Conservation (phyloP, 2,329 filamentous ascomycete genomes). For the Clonostachys rhizophaga region DNA sequence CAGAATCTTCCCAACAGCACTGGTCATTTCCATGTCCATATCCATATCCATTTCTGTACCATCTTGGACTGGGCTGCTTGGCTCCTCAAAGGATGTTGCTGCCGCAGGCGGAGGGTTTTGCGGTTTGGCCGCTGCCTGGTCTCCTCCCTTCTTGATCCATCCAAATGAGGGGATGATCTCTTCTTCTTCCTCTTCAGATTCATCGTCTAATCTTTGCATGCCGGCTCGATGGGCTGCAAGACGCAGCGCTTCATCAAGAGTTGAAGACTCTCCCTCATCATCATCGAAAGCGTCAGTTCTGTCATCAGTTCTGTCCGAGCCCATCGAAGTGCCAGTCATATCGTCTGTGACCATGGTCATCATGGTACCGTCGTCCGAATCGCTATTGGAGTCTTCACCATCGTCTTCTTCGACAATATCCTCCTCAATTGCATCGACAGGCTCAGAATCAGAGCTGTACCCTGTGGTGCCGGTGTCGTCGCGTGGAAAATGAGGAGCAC, state of each 20-base stretch:
- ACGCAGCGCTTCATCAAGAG: conserved; percentile 72
- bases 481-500: conserved; percentile 47
- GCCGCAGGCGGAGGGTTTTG: not conserved
- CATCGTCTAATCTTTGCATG: conserved; percentile 60
- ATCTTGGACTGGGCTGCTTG: not conserved
- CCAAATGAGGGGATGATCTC: conserved; percentile 74
- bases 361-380: conserved; percentile 70
- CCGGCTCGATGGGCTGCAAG: conserved; percentile 73
- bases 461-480: conserved; percentile 72
- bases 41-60: conserved; percentile 26
- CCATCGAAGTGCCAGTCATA: conserved; percentile 63
- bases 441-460: conserved; percentile 64
- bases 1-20: conserved; percentile 49
- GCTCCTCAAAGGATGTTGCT: not conserved
- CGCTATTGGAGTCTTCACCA: conserved; percentile 30
- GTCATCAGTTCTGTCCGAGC: conserved; percentile 53
- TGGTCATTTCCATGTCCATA: conserved; percentile 39
- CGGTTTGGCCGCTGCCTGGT: not conserved
- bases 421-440: conserved; percentile 48
- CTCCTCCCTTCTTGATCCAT: conserved; percentile 56
- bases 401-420: conserved; percentile 28
- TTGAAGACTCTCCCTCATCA: conserved; percentile 52
- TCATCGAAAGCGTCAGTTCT: conserved; percentile 52
- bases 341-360: conserved; percentile 82
- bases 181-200: conserved; percentile 51